Conservation (phyloP, 345 rosid genomes). For the Brassica napus region DNA sequence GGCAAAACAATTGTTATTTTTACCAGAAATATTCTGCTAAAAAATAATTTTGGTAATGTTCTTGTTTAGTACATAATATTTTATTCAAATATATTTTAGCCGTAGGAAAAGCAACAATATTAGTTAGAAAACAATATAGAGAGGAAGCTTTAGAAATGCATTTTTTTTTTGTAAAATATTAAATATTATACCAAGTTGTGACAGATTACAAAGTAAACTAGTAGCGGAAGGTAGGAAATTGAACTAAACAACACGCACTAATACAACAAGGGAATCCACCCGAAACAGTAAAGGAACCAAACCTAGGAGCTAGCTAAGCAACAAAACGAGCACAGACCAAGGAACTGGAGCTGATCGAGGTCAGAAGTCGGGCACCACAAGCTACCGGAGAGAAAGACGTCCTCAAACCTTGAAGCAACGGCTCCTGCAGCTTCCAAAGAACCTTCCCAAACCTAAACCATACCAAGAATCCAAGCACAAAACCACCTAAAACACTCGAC, state of each 20-base stretch:
- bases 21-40: too few species aligned
- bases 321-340: neutral
- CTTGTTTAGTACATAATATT: too few species aligned
- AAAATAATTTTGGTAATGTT: too few species aligned
- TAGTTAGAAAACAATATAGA: neutral
- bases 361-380: neutral
- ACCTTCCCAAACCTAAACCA: neutral
- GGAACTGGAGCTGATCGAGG: neutral
- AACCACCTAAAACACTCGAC: neutral
- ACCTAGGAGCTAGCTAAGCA: neutral
- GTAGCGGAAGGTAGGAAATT: too few species aligned
- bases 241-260: too few species aligned
- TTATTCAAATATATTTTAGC: neutral
- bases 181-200: too few species aligned
- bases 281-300: too few species aligned
- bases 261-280: too few species aligned
- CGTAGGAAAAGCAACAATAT: constrained; percentile 2
- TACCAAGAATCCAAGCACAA: neutral
- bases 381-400: too few species aligned
- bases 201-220: too few species aligned
- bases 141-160: constrained; percentile 20
- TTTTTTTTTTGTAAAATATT: too few species aligned
- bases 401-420: neutral
- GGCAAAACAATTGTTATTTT: too few species aligned
- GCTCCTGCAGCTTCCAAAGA: neutral